Percentiles rank a stretch among this genome's conserved stretches.
Evolutionary conservation across 2,329 filamentous ascomycete species (phyloP).

Genomic region (Pestalotiopsis sp.): DNA sequence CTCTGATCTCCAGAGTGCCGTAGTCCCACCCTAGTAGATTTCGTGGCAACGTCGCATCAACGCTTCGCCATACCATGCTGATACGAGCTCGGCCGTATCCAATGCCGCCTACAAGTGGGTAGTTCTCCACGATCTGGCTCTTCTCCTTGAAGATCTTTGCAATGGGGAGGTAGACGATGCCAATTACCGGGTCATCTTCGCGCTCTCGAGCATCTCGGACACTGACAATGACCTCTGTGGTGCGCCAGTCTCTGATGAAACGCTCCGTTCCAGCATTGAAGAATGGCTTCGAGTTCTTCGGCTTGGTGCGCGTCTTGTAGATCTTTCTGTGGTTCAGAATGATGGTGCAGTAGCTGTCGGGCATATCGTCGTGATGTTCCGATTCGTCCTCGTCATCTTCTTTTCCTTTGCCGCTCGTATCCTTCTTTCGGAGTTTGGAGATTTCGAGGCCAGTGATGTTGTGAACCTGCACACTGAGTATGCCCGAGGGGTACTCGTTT

Average conservation of each 20-base stretch:
- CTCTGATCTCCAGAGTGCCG: constrained; percentile 69
- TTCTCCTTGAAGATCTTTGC: constrained; percentile 62
- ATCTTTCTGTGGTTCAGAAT: constrained; percentile 73
- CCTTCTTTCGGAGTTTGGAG: constrained; percentile 59
- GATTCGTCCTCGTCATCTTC: constrained; percentile 58
- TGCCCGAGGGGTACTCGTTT: constrained; percentile 62
- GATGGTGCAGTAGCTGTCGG: constrained; percentile 72
- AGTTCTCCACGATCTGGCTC: constrained; percentile 67
- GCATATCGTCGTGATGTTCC: constrained; percentile 65
- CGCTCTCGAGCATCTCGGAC: constrained; percentile 70
- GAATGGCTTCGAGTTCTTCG: constrained; percentile 77
- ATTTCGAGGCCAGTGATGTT: constrained; percentile 72
- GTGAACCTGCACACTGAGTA: constrained; percentile 72
- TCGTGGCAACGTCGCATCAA: constrained; percentile 62
- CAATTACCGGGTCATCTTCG: constrained; percentile 71
- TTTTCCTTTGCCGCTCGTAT: constrained; percentile 48
- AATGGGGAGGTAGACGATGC: constrained; percentile 70
- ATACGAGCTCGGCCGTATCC: constrained; percentile 71
- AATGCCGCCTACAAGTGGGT: constrained; percentile 71
- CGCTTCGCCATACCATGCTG: constrained; percentile 73
- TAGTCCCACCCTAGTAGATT: constrained; percentile 71
- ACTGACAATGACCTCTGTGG: constrained; percentile 67
- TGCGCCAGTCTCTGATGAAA: constrained; percentile 70
- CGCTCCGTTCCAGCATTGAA: constrained; percentile 78
- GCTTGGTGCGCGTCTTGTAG: constrained; percentile 75